Base-by-base conservation (phyloP, 495 filamentous ascomycete genomes). In the Penicillium parvum region DNA sequence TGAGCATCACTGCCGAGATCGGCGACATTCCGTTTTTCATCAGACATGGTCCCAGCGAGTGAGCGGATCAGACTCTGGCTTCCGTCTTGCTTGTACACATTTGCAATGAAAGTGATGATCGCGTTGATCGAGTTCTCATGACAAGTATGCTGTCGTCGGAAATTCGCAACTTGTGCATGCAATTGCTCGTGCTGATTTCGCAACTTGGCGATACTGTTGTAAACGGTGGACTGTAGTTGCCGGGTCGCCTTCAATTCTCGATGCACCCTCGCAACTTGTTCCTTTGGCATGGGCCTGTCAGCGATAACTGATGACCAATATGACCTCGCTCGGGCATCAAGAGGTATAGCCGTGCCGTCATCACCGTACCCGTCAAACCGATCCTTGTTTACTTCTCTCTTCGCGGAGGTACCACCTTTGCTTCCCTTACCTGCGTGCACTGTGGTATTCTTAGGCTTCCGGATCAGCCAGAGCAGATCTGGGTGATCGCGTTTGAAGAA, bases 41-140 rank as follows among this genome's bases (percentile, higher is more conserved):
- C 65, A 62, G 78, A 76, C 23, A 89, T 83, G 37, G 80, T 78
- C 28, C 80, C 85, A 1, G 81, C 76, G 57, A 90, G 77, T 35
- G 88, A 77, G 45, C 84, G 84, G 12, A 81, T 80, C 18, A 88
- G 72, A 33, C 82, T 86, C 49, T 85, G 79, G 0, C 73, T 63
- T 17, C 68, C 69, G 32, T 80, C 81, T 40, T 78, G 71, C 4
- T 92, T 86, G 71, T 96, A 98, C 7, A 98, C 88, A 5, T 91
- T 96, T 12, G 92, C 94, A 3, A 98, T 76, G 61, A 97, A 98
- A 20, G 89, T 95, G 11, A 98, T 72, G 50, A 98, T 97, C 16
- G 94, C 92, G 53, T 96, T 97, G 59, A 98, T 98, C 8, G 90
- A 96, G 54, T 89, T 95, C 61, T 98, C 94, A 55, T 98, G 92